Base-by-base conservation (phyloP, 2,329 filamentous ascomycete genomes). In the Nothophaeocryptopus gaeumannii region DNA sequence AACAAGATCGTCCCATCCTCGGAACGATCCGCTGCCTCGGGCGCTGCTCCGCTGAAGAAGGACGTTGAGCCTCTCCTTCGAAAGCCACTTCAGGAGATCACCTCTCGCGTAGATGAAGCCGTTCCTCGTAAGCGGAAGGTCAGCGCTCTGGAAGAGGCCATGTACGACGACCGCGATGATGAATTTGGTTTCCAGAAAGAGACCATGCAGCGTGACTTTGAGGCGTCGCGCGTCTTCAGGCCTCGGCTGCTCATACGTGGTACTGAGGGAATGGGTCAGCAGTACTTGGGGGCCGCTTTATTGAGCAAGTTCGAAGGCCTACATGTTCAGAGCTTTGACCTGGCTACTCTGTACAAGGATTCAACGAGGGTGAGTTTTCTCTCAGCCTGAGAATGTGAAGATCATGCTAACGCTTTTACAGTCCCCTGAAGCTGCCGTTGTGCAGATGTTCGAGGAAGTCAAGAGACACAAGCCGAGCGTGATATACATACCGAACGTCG, bases 1-100 rank as follows among this genome's bases (percentile, higher is more conserved):
- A 95, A 96, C 74, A 95, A 95, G 71, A 89, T 99, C 72, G 82
- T 96, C 9, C 93, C 93, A 5, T 97, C 93, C 0, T 97, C 93
- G 0, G 89, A 97, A 68, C 80, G 93, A 55, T 92, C 92, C 39
- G 85, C 89, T 0, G 86, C 89, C 3, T 92, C 91, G 10, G 88
- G 86, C 10, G 91, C 92, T 45, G 81, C 86, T 11, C 86, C 92
- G 0, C 74, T 99, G 13, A 88, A 89, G 2, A 85, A 85, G 59
- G 78, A 81, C 9, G 81, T 99, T 43, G 88, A 91, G 63, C 91
- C 93, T 12, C 75, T 99, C 5, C 78, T 99, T 32, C 81, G 84
- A 29, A 76, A 81, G 16, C 86, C 92, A 53, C 78, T 97, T 8
- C 74, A 74, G 8, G 72, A 81, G n/a, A 84, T 96, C 37, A 79